Conservation (phyloP, 139 green algal genomes). For the Yamagishiella unicocca region DNA sequence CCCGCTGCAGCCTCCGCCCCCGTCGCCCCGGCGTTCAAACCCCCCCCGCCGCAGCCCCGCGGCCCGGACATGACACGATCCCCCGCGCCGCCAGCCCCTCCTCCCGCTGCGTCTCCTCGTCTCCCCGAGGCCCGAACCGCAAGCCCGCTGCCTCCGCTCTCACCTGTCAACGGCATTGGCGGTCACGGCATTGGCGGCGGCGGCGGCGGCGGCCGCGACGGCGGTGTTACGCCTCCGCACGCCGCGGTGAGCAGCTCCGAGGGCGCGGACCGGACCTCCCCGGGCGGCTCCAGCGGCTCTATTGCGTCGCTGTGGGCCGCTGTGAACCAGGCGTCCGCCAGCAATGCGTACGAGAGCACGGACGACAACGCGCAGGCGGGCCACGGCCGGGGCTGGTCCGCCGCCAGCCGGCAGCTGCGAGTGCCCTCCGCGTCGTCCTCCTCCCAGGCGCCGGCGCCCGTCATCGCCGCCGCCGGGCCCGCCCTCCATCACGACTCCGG, state of each 20-base stretch:
- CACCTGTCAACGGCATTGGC: neutral
- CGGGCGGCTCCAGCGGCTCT: neutral
- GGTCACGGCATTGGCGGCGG: neutral
- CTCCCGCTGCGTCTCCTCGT: too few relatives aligned
- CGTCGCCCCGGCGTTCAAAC: too few relatives aligned
- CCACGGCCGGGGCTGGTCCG: neutral
- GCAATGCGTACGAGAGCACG: conserved; percentile 17
- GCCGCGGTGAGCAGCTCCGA: neutral
- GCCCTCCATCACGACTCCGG: too few relatives aligned
- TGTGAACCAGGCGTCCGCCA: neutral
- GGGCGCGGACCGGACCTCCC: neutral
- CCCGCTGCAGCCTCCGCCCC: too few relatives aligned
- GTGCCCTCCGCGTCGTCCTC: too few relatives aligned
- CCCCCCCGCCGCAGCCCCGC: too few relatives aligned
- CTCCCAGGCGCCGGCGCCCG: too few relatives aligned
- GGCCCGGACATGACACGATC: too few relatives aligned
- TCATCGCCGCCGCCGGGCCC: too few relatives aligned
- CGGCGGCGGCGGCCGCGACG: neutral
- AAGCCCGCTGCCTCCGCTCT: neutral
- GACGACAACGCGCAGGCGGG: conserved; percentile 12
- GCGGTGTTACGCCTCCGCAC: neutral
- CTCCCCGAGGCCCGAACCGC: too few relatives aligned
- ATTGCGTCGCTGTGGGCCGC: conserved; percentile 14
- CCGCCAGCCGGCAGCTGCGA: neutral
- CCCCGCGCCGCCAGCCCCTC: too few relatives aligned